Conservation (phyloP, 2,329 filamentous ascomycete species). For the Scedosporium aurantiacum region DNA sequence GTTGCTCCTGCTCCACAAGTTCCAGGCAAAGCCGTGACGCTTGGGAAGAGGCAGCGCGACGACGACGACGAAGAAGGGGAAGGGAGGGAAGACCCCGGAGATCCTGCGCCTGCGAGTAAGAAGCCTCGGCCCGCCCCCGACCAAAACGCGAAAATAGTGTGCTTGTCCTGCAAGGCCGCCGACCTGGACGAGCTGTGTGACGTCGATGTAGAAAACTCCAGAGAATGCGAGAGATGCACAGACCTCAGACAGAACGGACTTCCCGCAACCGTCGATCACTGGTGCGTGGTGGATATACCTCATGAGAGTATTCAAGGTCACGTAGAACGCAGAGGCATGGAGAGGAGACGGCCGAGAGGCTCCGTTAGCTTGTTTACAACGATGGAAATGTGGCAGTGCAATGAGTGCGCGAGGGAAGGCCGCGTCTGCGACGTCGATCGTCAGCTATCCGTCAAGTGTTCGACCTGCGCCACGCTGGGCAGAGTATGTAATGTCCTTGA, state of each 20-base stretch:
- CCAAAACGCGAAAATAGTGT: too few relatives aligned
- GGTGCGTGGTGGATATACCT: not conserved
- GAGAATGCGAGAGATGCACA: not conserved
- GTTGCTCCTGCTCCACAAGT: too few relatives aligned
- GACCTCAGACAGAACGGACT: not conserved
- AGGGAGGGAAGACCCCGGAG: too few relatives aligned
- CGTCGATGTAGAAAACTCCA: not conserved
- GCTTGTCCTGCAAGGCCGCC: not conserved
- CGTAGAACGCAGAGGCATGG: not conserved
- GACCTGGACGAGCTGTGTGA: not conserved
- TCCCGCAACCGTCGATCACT: not conserved
- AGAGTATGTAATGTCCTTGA: not conserved
- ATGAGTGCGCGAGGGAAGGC: not conserved
- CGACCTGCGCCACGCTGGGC: not conserved
- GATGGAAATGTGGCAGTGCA: conserved; percentile 1
- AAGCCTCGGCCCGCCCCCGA: too few relatives aligned
- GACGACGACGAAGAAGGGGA: too few relatives aligned
- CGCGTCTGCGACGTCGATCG: conserved; percentile 5
- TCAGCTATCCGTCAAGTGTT: not conserved
- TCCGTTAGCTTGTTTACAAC: not conserved
- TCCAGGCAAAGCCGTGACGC: too few relatives aligned
- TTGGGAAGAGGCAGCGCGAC: too few relatives aligned
- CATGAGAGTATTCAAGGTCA: too few relatives aligned
- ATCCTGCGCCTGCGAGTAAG: too few relatives aligned
- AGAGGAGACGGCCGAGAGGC: not conserved